A percentile compares a stretch with the other conserved stretches of the same genome.
Evolutionary conservation across 768 basidiomycete species (phyloP).

Genomic region (Xerocomellus intermedius): DNA sequence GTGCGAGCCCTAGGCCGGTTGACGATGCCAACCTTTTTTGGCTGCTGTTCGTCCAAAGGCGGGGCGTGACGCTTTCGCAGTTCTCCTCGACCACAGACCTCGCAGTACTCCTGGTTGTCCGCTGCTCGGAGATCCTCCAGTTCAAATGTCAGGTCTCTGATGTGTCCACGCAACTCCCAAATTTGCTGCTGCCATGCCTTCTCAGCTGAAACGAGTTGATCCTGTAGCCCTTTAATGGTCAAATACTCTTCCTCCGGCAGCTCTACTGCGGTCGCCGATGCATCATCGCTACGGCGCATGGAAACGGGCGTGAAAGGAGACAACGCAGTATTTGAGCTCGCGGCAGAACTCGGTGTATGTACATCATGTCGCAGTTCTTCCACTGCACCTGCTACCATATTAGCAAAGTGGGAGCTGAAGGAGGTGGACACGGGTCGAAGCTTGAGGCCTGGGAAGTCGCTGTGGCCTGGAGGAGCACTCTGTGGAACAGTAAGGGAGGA

Average conservation of each 20-base stretch:
- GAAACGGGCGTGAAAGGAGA: constrained; percentile 50
- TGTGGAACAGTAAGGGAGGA: constrained; percentile 37
- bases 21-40: constrained; percentile 42
- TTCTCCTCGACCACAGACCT: constrained; percentile 57
- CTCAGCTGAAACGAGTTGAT: constrained; percentile 56
- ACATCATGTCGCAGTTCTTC: constrained; percentile 39
- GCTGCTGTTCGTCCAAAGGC: constrained; percentile 18
- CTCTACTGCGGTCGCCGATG: constrained; percentile 21
- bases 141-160: constrained; percentile 69
- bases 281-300: constrained; percentile 35
- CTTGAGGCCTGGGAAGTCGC: constrained; percentile 64
- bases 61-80: constrained; percentile 6
- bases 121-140: constrained; percentile 52
- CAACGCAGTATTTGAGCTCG: constrained; percentile 39
- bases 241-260: constrained; percentile 42
- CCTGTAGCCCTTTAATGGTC: constrained; percentile 54
- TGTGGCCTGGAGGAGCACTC: constrained; percentile 64
- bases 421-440: constrained; percentile 74
- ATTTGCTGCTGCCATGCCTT: constrained; percentile 71
- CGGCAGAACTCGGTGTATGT: constrained; percentile 50
- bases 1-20: constrained; percentile 67
- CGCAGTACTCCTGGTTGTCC: constrained; percentile 49
- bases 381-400: constrained; percentile 33
- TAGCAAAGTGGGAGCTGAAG: constrained; percentile 69
- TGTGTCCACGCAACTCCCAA: constrained; percentile 72